Conservation (phyloP, 106 monocot species). For the Triglochin maritima region DNA sequence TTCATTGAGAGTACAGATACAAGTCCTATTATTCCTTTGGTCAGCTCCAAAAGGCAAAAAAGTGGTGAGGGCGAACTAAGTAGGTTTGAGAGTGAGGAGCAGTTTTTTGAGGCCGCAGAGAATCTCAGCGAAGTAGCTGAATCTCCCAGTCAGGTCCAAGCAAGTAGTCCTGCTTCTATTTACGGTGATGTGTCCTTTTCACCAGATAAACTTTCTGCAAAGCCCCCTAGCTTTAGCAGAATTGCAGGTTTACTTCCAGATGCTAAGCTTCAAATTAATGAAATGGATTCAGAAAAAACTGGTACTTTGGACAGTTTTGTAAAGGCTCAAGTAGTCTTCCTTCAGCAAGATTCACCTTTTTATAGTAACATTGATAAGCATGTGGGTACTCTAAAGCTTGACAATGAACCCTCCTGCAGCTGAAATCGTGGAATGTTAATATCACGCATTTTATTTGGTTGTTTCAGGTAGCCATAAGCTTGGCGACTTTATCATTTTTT, state of each 20-base stretch:
- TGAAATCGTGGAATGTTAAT: background rate
- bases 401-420: background rate
- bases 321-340: constrained; percentile 81
- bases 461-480: constrained; percentile 57
- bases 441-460: background rate
- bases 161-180: constrained; percentile 25
- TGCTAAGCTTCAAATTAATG: constrained; percentile 19
- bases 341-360: constrained; percentile 59
- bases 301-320: constrained; percentile 73
- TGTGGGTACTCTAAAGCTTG: constrained; percentile 18
- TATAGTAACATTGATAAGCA: constrained; percentile 67
- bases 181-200: constrained; percentile 15
- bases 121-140: constrained; percentile 44
- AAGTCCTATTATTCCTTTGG: constrained; percentile 4
- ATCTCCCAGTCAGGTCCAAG: constrained; percentile 21
- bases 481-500: constrained; percentile 83
- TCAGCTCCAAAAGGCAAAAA: constrained; percentile 8
- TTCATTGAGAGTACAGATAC: constrained; percentile 43
- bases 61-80: constrained; percentile 12
- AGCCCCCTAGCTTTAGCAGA: constrained; percentile 63
- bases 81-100: constrained; percentile 51
- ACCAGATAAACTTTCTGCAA: constrained; percentile 23
- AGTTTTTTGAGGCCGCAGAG: constrained; percentile 84
- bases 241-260: constrained; percentile 75
- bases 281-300: constrained; percentile 16